Evolutionary conservation across 2,329 filamentous ascomycete species (phyloP).

Genomic region (Clonostachys sp.): DNA sequence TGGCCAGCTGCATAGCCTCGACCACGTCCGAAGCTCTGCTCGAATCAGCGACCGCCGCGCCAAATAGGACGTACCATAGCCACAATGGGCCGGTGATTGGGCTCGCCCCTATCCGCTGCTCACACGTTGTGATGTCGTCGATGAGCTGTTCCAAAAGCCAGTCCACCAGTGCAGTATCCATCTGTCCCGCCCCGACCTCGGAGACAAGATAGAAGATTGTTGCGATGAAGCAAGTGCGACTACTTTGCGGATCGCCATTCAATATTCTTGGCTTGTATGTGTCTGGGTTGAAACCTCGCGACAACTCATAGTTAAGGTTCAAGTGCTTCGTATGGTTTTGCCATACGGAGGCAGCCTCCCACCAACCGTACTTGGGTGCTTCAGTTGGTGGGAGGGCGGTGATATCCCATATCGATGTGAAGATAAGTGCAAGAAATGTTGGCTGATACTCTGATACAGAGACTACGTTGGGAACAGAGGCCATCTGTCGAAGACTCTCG

Average conservation of each 20-base stretch:
- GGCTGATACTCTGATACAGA: conserved; percentile 36
- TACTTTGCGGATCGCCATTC: conserved; percentile 27
- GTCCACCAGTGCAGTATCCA: conserved; percentile 36
- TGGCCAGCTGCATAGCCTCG: conserved; percentile 29
- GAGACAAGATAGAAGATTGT: conserved; percentile 42
- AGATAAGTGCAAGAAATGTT: conserved; percentile 36
- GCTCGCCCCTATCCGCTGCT: conserved; percentile 30
- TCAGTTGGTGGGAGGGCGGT: conserved; percentile 23
- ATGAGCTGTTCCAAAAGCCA: conserved; percentile 41
- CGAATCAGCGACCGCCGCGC: conserved; percentile 32
- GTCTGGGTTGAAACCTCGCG: conserved; percentile 20
- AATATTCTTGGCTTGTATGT: conserved; percentile 25
- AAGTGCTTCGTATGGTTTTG: conserved; percentile 26
- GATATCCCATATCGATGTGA: conserved; percentile 35
- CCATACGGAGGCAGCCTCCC: conserved; percentile 28
- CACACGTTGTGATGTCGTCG: conserved; percentile 34
- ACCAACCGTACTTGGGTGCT: conserved; percentile 28
- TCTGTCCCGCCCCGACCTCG: conserved; percentile 31
- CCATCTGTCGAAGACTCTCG: conserved; percentile 28
- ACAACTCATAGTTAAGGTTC: conserved; percentile 29
- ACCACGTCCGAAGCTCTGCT: conserved; percentile 24
- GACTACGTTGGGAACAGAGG: conserved; percentile 21
- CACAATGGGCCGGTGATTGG: conserved; percentile 35
- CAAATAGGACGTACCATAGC: conserved; percentile 41
- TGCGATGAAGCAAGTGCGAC: conserved; percentile 37